Evolutionary conservation across 257 asterid genomes (phyloP).

Genomic region (Solanum habrochaites): DNA sequence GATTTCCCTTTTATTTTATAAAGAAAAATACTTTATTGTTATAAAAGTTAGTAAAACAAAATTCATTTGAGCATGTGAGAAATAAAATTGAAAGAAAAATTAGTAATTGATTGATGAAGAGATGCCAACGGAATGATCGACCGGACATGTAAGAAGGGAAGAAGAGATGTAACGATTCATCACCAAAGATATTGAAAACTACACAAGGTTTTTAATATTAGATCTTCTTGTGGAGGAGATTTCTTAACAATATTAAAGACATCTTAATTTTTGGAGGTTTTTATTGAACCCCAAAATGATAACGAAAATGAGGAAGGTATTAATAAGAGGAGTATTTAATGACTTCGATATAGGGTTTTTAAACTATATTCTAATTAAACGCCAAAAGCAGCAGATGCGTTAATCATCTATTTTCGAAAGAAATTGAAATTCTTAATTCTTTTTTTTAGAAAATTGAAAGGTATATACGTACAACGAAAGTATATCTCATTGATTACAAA

Average conservation of each 20-base stretch:
- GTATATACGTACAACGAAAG: background rate
- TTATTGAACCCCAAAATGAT: background rate
- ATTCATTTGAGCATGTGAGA: background rate
- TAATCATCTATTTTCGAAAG: background rate
- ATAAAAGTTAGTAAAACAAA: background rate
- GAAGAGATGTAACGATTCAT: too few species aligned
- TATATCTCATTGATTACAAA: background rate
- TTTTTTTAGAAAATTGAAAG: background rate
- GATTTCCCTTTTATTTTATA: background rate
- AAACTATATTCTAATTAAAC: background rate
- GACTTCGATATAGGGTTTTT: too few species aligned
- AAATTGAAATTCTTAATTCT: background rate
- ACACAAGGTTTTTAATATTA: background rate
- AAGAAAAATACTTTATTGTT: background rate
- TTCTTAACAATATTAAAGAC: background rate
- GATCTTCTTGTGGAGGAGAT: background rate
- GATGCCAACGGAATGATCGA: too few species aligned
- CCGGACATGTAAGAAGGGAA: too few species aligned
- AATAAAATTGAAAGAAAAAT: background rate
- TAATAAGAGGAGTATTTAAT: too few species aligned
- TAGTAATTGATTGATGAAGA: background rate
- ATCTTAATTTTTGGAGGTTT: background rate
- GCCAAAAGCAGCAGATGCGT: background rate
- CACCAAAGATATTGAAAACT: background rate
- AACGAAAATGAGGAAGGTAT: too few species aligned